Base-by-base conservation (phyloP, 495 filamentous ascomycete species). In the Penicillium cosmopolitanum region DNA sequence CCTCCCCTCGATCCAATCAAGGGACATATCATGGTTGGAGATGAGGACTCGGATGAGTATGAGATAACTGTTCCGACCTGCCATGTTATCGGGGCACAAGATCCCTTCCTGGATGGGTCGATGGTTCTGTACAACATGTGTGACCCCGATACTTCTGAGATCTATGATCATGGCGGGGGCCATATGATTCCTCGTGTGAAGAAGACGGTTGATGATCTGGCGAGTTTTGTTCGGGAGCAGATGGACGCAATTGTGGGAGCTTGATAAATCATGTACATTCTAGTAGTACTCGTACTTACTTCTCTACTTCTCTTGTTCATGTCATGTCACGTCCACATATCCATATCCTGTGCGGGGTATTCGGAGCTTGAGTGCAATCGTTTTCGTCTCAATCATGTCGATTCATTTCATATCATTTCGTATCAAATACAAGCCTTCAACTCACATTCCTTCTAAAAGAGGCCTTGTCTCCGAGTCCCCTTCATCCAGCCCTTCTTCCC, bases 51-150 rank as follows among this genome's bases (percentile, higher is more conserved):
- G n/a, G 79, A 77, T 7, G 62, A 44, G 16, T 44, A 72, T 4
- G 61, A 71, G 8, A 82, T 86, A 51, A 60, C 67, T 23, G 75
- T 86, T 48, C 83, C 84, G 4, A 84, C 84, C 11, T 78, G 77
- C 33, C 84, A 86, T 74, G 79, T 87, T 42, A 71, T 86, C 34
- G 84, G 84, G 19, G 83, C 80, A 11, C 70, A 79, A 21, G 85
- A 87, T 63, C 80, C 82, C 2, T 84, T 82, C 47, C 63, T 85
- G 0, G 68, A 76, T 40, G 79, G 74, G 0, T 75, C 80, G 1
- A 73, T 86, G 56, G 80, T 81, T 18, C 66, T 87, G 6, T 85
- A 80, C 68, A 85, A 86, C 64, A 64, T 84, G 25, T 87, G 83
- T 35, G 66, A 73, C 51, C 60, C 63, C 1, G 75, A 81, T 31